Base-by-base conservation (phyloP, 2,329 filamentous ascomycete genomes). In the Penicillium sp. region DNA sequence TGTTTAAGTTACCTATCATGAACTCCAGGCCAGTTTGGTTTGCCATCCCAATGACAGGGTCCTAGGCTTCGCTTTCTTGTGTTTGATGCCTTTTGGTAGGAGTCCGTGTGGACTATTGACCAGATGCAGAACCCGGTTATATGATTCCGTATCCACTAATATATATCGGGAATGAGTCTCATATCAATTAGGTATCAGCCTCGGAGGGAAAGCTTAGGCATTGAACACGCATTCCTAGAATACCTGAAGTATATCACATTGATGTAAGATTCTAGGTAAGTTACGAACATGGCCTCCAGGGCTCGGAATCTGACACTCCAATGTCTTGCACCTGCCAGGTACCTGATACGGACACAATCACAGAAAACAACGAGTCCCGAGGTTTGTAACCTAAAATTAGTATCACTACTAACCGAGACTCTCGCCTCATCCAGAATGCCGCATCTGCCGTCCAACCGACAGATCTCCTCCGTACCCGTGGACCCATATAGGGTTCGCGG, bases 361-460 rank as follows among this genome's bases (percentile, higher is more conserved):
- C 9, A 19, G 11, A 27, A 4, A 19, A 14, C 10, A 19, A 35
- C 16, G 11, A 21, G 3, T 11, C 9, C 45, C 44, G 13, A 24
- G 21, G 26, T 14, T 31, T 43, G 46, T 48, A 27, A 49, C 33
- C 49, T 21, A 26, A 26, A 7, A 26, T 8, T 8, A 10, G 19
- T 48, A n/a, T 8, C 9, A 29, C 37, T 44, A 16, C 39, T 33
- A 49, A 8, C 39, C 37, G 45, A 45, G 37, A 45, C 35, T 46
- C 24, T 29, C 42, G 45, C 26, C 37, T 11, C 10, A 44, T 24
- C 46, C 22, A 47, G 33, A 45, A 59, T 59, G 50, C 52, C 54
- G 50, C 50, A 59, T 33, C 45, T 59, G 57, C 31, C 35, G 50
- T 59, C 57, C 50, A 19, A 58, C 54, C 48, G 35, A 55, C 42